Evolutionary conservation across 225 moss, liverwort and hornwort species (phyloP), one percentile per base, ranked within the genome.

Genomic region (Rhytidiadelphus loreus): DNA sequence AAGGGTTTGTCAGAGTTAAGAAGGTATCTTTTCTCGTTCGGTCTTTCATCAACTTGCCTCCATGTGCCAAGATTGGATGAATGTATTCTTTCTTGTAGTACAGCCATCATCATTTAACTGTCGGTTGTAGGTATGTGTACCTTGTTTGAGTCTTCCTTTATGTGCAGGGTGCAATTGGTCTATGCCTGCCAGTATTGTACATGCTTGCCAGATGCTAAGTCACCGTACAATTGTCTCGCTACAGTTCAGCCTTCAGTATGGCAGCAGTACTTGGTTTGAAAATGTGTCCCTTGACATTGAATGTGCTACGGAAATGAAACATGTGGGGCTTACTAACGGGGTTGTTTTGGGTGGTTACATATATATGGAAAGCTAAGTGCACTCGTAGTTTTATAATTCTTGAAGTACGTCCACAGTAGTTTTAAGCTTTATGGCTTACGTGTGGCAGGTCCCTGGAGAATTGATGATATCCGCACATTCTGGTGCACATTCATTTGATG

Each of bases 1-100:
- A 96, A 89, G 96, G 96, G 55, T 96, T 96, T 92, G 92, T 95
- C 28, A 91, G 85, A 66, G 96, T 96, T 80, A 96, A 96, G 93
- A 96, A 96, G 96, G 96, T 95, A 91, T 33, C 41, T 68, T 46
- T 69, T 37, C 43, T 85, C 62, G 48, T 70, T 81, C 63, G 83
- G 65, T 80, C 24, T 86, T 74, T 59, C 77, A 52, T 83, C 44
- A 55, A 35, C 25, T 37, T 14, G 21, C 68, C 57, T 87, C 11
- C 8, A 30, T 41, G 52, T 79, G 57, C 37, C 86, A 86, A 68
- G 62, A 61, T 76, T 58, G 79, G 72, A 87, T 69, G 80, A 83
- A 43, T 63, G 28, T 46, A 59, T 59, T 29, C 78, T 74, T 84
- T 56, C 79, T 86, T 48, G 57, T 79, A 73, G 41, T 78, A 41